A percentile compares a stretch with the other conserved stretches of the same genome.
Evolutionary conservation across 495 filamentous ascomycete genomes (phyloP).

Genomic region (Penicillium argentinense): DNA sequence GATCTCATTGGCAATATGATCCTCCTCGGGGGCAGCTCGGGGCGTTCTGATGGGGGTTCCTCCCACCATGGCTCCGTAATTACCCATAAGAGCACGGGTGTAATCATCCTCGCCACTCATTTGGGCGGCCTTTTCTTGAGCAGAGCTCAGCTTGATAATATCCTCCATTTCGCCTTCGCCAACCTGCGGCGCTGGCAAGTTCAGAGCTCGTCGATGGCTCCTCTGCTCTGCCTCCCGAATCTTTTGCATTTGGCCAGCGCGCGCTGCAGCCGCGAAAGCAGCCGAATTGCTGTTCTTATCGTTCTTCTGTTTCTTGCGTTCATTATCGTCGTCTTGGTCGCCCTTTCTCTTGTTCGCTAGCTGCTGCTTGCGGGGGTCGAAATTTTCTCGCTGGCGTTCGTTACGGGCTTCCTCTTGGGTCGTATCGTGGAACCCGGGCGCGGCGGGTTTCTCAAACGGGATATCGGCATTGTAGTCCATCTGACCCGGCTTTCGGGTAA

Average conservation of each 20-base stretch:
- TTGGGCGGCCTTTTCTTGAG: conserved; percentile 81
- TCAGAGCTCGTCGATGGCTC: conserved; percentile 80
- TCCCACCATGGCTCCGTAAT: conserved; percentile 77
- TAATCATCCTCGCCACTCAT: conserved; percentile 78
- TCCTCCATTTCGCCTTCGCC: conserved; percentile 91
- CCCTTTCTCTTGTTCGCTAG: conserved; percentile 94
- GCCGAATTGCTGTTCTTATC: conserved; percentile 78
- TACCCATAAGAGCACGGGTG: conserved; percentile 80
- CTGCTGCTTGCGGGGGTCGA: conserved; percentile 93
- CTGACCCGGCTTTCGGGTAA: conserved; percentile 87
- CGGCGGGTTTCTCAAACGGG: conserved; percentile 90
- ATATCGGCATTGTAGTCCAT: conserved; percentile 99
- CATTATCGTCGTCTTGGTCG: conserved; percentile 78
- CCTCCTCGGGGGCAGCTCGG: conserved; percentile 84
- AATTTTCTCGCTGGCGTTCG: conserved; percentile 82
- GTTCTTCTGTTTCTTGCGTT: conserved; percentile 80
- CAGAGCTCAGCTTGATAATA: conserved; percentile 98
- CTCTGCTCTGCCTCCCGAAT: conserved; percentile 95
- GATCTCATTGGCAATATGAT: conserved; percentile 94
- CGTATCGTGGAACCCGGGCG: conserved; percentile 92
- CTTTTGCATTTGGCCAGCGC: conserved; percentile 93
- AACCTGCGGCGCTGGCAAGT: conserved; percentile 85
- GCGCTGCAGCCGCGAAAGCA: conserved; percentile 81
- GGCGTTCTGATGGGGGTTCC: conserved; percentile 90
- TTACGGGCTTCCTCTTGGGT: conserved; percentile 75